Evolutionary conservation across 768 basidiomycete genomes (phyloP).

Genomic region (Coprinellus micaceus): DNA sequence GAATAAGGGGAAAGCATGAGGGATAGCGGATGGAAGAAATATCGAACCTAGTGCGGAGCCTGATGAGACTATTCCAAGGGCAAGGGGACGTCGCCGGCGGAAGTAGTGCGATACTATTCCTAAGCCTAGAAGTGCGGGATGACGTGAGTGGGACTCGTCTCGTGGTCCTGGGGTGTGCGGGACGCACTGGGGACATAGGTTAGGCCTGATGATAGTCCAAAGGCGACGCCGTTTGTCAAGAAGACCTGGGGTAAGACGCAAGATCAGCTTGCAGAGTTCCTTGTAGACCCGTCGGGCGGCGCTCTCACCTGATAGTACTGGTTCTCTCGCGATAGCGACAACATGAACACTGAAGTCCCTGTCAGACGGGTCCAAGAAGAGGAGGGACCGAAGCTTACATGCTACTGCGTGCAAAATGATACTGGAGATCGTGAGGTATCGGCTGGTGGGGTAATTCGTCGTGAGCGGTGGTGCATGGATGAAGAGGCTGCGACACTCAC

Average conservation of each 20-base stretch:
- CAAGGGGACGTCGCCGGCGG: conserved; percentile 40
- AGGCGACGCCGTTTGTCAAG: conserved; percentile 46
- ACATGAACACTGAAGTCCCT: conserved; percentile 27
- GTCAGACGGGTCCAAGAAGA: no score
- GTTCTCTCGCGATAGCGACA: conserved; percentile 31
- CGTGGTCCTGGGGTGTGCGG: background rate
- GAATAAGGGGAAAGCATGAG: background rate
- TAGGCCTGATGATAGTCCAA: conserved; percentile 47
- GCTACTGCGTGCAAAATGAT: conserved; percentile 7
- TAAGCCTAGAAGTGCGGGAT: conserved; percentile 25
- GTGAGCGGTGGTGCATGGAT: conserved; percentile 19
- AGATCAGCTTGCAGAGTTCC: no score
- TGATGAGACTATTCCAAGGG: conserved; percentile 47
- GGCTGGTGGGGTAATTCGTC: conserved; percentile 15
- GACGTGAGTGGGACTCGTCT: background rate
- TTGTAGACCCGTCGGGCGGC: no score
- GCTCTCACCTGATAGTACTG: conserved; percentile 32
- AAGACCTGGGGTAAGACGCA: conserved; percentile 42
- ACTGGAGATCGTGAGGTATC: conserved; percentile 8
- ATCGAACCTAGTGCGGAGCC: conserved; percentile 29
- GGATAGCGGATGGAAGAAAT: background rate
- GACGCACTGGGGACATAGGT: conserved; percentile 38
- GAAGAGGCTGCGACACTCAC: conserved; percentile 25
- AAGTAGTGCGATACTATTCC: conserved; percentile 55
- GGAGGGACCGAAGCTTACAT: no score